Conservation (phyloP, 192 early-diverging fungal genomes). For the Backusella morwellensis region DNA sequence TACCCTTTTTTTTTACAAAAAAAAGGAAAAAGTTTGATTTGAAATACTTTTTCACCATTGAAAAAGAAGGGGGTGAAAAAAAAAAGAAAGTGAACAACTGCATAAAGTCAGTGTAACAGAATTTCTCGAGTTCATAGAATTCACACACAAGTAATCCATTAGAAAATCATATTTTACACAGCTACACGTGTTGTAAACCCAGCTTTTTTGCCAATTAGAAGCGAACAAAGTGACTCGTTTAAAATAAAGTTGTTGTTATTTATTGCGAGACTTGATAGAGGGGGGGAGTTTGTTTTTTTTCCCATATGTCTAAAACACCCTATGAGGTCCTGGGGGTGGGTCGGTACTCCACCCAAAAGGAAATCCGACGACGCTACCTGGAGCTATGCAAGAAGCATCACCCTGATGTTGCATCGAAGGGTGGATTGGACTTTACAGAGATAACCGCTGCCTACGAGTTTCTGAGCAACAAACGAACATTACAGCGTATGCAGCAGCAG, state of each 20-base stretch:
- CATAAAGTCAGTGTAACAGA: neutral
- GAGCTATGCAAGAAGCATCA: slow-evolving; percentile 30
- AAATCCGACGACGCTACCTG: slow-evolving; percentile 23
- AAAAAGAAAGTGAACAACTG: neutral
- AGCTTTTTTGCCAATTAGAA: neutral
- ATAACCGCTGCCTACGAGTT: slow-evolving; percentile 27
- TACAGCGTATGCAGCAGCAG: neutral
- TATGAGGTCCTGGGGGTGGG: slow-evolving; percentile 28
- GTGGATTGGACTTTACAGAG: slow-evolving; percentile 12
- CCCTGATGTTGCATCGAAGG: slow-evolving; percentile 16
- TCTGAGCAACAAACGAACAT: slow-evolving; percentile 1
- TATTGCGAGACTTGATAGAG: neutral
- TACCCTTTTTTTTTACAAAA: neutral
- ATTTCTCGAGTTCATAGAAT: neutral
- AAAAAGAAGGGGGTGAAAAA: neutral
- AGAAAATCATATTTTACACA: neutral
- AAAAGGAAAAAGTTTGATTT: neutral
- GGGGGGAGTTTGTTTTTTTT: neutral
- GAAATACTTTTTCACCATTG: neutral
- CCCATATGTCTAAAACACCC: slow-evolving; percentile 16
- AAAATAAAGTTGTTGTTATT: neutral
- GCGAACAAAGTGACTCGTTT: neutral
- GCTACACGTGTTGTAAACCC: neutral
- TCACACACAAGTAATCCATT: neutral
- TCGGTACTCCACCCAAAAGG: slow-evolving; percentile 15